Conservation (phyloP, 345 rosid genomes). For the Syzygium jambos region DNA sequence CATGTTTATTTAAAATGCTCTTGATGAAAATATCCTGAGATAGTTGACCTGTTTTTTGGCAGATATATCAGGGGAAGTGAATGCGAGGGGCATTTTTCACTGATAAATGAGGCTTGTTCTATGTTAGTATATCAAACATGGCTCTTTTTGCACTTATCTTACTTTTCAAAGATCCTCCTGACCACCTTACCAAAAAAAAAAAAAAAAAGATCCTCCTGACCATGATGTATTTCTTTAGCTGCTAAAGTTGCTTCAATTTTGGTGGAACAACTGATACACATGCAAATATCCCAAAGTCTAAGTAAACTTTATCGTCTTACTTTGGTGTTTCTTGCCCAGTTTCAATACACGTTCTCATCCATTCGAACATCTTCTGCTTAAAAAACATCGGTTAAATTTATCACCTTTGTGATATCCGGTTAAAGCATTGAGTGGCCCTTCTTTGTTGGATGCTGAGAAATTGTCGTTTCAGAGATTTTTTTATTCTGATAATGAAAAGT, state of each 20-base stretch:
- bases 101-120: constrained; percentile 93
- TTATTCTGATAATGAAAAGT: not conserved
- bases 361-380: not conserved
- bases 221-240: not conserved
- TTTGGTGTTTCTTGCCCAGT: not conserved
- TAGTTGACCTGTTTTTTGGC: constrained; percentile 8
- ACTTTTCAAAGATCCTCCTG: not conserved
- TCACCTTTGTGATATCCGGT: not conserved
- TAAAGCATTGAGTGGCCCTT: not conserved
- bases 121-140: constrained; percentile 52
- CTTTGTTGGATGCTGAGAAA: not conserved
- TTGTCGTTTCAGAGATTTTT: not conserved
- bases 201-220: not conserved
- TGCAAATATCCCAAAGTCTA: not conserved
- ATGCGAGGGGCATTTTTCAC: constrained; percentile 84
- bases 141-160: not conserved
- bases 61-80: constrained; percentile 90
- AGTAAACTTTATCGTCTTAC: not conserved
- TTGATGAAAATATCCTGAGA: not conserved
- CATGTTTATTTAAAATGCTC: not conserved
- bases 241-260: not conserved
- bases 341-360: not conserved
- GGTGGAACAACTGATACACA: not conserved
- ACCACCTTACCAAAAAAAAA: no score
- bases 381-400: not conserved